Conservation (phyloP, 495 filamentous ascomycete genomes). For the Lepidopterella palustris region DNA sequence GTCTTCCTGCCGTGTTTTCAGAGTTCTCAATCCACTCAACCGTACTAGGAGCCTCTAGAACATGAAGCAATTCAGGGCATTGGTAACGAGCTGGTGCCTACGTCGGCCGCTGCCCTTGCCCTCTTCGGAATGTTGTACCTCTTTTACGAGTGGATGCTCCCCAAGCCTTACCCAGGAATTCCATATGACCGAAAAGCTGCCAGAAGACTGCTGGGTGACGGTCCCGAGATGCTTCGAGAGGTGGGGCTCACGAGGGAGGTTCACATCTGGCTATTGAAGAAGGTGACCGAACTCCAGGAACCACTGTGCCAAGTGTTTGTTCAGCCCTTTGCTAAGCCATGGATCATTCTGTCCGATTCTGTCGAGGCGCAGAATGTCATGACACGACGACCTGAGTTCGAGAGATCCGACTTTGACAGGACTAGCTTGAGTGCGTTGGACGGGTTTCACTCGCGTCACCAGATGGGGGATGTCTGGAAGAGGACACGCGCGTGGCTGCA, state of each 20-base stretch:
- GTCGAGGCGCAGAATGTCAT: neutral
- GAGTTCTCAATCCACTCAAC: neutral
- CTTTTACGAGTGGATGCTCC: constrained; percentile 2
- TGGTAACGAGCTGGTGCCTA: neutral
- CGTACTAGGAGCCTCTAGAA: neutral
- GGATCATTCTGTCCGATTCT: neutral
- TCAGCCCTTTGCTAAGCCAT: constrained; percentile 2
- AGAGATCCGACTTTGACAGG: neutral
- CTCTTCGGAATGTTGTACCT: neutral
- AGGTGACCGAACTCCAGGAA: neutral
- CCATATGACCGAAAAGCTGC: neutral
- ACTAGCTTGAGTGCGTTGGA: neutral
- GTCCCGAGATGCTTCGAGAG: constrained; percentile 3
- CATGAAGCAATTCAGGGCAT: neutral
- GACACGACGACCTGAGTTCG: neutral
- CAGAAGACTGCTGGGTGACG: neutral
- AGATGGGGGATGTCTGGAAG: neutral
- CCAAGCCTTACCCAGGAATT: constrained; percentile 3
- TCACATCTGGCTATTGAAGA: constrained; percentile 1
- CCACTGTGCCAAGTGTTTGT: constrained; percentile 7
- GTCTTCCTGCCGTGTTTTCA: neutral
- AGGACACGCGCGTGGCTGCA: neutral
- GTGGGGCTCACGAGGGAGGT: neutral
- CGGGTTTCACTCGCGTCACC: neutral
- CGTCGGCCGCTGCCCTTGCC: neutral